Conservation (phyloP, 1,139 yeast genomes). For the Saccharomycopsis hybrid region DNA sequence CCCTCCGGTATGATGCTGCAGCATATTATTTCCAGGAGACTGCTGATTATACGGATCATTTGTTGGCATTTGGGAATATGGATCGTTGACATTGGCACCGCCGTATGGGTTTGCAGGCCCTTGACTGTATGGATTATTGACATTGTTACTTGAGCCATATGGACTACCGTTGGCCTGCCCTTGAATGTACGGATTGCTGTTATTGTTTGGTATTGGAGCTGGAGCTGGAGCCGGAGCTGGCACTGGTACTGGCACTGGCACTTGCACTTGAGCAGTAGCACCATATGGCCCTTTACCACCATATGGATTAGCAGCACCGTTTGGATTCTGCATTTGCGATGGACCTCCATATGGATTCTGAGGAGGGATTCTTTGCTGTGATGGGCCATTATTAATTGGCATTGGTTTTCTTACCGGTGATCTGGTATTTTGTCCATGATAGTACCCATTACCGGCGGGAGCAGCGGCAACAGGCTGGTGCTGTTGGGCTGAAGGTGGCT, state of each 20-base stretch:
- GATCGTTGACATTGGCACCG: not conserved
- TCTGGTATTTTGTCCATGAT: not conserved
- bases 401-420: constrained; percentile 7
- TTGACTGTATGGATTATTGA: constrained; percentile 3
- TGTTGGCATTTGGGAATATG: not conserved
- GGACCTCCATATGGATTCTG: not conserved
- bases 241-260: not conserved
- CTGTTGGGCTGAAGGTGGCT: not conserved
- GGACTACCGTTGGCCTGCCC: not conserved
- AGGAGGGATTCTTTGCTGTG: constrained; percentile 5
- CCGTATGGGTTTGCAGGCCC: not conserved
- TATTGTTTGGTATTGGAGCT: not conserved
- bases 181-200: not conserved
- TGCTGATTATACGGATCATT: constrained; percentile 2
- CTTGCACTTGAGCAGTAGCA: constrained; percentile 1
- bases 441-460: not conserved
- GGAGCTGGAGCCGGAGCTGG: not conserved
- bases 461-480: constrained; percentile 4
- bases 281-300: not conserved
- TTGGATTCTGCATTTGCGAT: no score
- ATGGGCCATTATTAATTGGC: constrained; percentile 7
- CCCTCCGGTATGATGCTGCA: not conserved
- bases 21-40: not conserved
- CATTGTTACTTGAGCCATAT: not conserved
- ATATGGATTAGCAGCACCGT: not conserved